A percentile compares a stretch with the other conserved stretches of the same genome.
phyloP scores from a whole-genome alignment of 139 green algal genomes.

The Chlamydomonas sp. region DNA sequence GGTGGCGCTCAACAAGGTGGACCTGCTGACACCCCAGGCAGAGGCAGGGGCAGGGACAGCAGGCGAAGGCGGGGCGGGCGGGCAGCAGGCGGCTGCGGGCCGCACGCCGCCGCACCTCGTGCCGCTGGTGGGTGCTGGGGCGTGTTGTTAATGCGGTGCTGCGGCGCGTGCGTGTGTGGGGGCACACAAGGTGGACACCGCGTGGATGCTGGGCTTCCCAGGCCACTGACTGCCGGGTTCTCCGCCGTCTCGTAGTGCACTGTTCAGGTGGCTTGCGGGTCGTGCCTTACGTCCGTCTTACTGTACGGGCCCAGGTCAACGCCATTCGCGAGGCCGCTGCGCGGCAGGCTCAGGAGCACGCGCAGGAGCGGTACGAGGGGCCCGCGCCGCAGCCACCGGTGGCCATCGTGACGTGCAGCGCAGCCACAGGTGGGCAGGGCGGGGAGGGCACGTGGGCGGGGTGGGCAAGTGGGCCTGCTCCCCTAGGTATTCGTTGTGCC shows the following conservation, averaged over 20 bases:
- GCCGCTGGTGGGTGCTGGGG: background rate
- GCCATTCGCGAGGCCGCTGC: slow-evolving; percentile 39
- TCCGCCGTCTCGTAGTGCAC: background rate
- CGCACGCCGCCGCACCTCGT: background rate
- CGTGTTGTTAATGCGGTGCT: background rate
- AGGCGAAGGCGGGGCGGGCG: background rate
- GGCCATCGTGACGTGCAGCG: slow-evolving; percentile 49
- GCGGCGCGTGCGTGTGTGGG: background rate
- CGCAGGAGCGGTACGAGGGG: slow-evolving; percentile 11
- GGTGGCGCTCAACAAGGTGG: slow-evolving; percentile 91
- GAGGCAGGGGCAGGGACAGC: background rate
- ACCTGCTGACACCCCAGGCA: slow-evolving; percentile 55
- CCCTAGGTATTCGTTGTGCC: background rate
- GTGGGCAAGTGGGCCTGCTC: background rate
- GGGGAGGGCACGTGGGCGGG: background rate
- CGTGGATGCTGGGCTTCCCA: too few species aligned
- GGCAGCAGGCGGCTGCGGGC: slow-evolving; percentile 9
- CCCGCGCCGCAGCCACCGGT: slow-evolving; percentile 27
- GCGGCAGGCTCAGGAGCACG: slow-evolving; percentile 34
- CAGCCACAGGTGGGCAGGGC: slow-evolving; percentile 39
- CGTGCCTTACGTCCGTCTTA: background rate
- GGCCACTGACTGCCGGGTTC: too few species aligned
- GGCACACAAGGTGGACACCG: background rate
- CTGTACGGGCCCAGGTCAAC: background rate
- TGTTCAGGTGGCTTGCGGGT: too few species aligned